Evolutionary conservation across 768 basidiomycete species (phyloP).

Genomic region (Amanita pallidorosea): DNA sequence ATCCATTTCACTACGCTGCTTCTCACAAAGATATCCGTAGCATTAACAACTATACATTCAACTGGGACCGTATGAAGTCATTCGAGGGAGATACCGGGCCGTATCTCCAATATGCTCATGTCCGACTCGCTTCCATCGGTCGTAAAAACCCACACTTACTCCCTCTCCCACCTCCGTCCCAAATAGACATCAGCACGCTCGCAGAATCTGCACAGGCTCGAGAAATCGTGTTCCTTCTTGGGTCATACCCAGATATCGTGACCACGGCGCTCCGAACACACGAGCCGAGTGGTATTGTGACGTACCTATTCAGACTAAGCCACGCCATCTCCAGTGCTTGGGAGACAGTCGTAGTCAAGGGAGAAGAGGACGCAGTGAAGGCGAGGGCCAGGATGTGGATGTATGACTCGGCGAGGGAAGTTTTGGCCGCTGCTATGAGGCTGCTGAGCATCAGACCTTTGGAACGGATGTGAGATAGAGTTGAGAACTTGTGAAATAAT

Average conservation of each 20-base stretch:
- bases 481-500: background rate
- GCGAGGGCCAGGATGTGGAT: constrained; percentile 82
- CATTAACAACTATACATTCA: constrained; percentile 93
- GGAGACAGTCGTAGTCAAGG: constrained; percentile 83
- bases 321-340: constrained; percentile 89
- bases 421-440: constrained; percentile 79
- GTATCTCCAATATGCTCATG: constrained; percentile 95
- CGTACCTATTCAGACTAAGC: constrained; percentile 76
- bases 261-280: constrained; percentile 73
- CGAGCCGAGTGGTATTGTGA: constrained; percentile 88
- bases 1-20: constrained; percentile 3
- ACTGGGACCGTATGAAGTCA: constrained; percentile 88
- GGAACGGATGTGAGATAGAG: constrained; percentile 67
- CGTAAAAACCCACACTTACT: constrained; percentile 86
- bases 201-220: constrained; percentile 61
- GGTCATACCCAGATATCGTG: constrained; percentile 87
- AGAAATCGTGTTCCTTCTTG: constrained; percentile 80
- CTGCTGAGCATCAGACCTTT: constrained; percentile 83
- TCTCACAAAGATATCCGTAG: constrained; percentile 25
- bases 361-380: constrained; percentile 64
- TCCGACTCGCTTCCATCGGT: constrained; percentile 80
- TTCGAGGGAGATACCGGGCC: constrained; percentile 96
- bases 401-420: constrained; percentile 82
- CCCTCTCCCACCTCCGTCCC: constrained; percentile 58
- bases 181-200: constrained; percentile 62